Conservation (phyloP, 2,329 filamentous ascomycete genomes). For the Bisporella sp. region DNA sequence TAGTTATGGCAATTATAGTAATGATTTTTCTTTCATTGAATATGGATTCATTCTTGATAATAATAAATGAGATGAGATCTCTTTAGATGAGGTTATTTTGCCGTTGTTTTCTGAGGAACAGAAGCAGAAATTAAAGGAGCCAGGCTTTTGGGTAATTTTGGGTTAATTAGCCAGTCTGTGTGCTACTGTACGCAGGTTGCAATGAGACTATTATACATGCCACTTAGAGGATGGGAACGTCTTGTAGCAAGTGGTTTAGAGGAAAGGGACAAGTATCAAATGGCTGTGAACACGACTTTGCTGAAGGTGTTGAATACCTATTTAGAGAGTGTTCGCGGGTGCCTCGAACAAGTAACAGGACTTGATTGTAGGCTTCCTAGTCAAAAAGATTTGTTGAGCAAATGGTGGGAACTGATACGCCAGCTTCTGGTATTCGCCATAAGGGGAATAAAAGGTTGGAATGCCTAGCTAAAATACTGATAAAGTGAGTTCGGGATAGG, state of each 20-base stretch:
- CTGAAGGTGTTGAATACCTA: slow-evolving; percentile 16
- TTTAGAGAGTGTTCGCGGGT: slow-evolving; percentile 6
- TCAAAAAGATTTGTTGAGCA: slow-evolving; percentile 14
- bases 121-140: no score
- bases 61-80: slow-evolving; percentile 25
- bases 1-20: slow-evolving; percentile 63
- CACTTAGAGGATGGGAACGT: no score
- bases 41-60: slow-evolving; percentile 35
- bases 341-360: slow-evolving; percentile 1
- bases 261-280: slow-evolving; percentile 23
- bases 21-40: slow-evolving; percentile 68
- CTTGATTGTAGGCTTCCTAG: slow-evolving; percentile 9
- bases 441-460: slow-evolving; percentile 6
- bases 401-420: slow-evolving; percentile 18
- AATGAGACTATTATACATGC: no score
- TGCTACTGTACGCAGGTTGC: no score
- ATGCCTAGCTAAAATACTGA: no score
- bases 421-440: slow-evolving; percentile 11
- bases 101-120: no score
- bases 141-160: no score
- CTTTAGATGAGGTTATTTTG: slow-evolving; percentile 22
- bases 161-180: no score
- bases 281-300: slow-evolving; percentile 33
- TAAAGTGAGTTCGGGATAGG: no score
- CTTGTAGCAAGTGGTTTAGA: no score